Percentiles rank a stretch among this genome's conserved stretches.
These are phyloP conservation scores for Xerocomellus amylosporus DNA, from an alignment of 768 basidiomycete genomes.

Conservation along the genomic window DNA sequence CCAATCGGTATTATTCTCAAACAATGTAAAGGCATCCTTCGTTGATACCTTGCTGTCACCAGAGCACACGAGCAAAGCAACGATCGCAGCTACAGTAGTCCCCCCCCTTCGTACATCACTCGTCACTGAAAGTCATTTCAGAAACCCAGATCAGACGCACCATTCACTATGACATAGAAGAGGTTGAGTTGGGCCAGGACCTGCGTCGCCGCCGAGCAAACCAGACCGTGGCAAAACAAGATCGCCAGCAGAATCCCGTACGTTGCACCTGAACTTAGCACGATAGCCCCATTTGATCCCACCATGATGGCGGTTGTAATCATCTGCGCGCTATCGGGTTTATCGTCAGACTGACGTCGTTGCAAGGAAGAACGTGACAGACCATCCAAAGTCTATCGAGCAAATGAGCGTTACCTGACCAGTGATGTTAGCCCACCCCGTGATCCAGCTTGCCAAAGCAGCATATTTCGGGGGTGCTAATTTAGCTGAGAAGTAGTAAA, in stretches of 20 bases:
- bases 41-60: constrained; percentile 61
- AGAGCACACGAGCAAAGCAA: constrained; percentile 55
- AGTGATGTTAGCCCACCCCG: constrained; percentile 71
- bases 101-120: constrained; percentile 49
- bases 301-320: constrained; percentile 70
- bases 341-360: background rate
- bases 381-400: constrained; percentile 72
- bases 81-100: constrained; percentile 61
- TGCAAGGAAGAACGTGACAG: constrained; percentile 7
- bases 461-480: constrained; percentile 61
- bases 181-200: constrained; percentile 67
- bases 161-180: constrained; percentile 65
- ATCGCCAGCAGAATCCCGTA: constrained; percentile 67
- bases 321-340: constrained; percentile 59
- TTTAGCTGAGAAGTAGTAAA: constrained; percentile 79
- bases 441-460: constrained; percentile 57
- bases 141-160: constrained; percentile 34
- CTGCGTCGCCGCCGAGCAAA: constrained; percentile 68
- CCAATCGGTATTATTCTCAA: constrained; percentile 74
- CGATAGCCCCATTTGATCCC: constrained; percentile 48
- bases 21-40: constrained; percentile 62
- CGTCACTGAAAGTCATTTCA: background rate
- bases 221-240: constrained; percentile 61
- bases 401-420: constrained; percentile 69
- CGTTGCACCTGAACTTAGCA: constrained; percentile 57